These are phyloP conservation scores for Plantago coronopus DNA, from an alignment of 305 asterid genomes.

Conservation along the genomic window DNA sequence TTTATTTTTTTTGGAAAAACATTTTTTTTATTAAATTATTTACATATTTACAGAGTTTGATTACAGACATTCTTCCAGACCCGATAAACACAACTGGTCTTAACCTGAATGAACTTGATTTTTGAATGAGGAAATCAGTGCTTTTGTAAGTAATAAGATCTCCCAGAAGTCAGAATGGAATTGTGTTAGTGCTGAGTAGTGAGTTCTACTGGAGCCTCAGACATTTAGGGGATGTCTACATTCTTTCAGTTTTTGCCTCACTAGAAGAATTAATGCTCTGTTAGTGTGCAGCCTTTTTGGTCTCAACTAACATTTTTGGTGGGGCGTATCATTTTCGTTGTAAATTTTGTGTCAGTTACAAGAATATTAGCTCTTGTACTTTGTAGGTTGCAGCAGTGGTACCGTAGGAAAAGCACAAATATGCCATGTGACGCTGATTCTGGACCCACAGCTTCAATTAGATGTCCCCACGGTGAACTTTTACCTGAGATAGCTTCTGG, in stretches of 20 bases:
- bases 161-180: too few species aligned
- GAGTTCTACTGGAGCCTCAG: conserved; percentile 15
- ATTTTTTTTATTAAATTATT: too few species aligned
- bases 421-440: conserved; percentile 90
- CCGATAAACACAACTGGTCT: too few species aligned
- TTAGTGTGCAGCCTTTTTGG: neutral
- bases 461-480: conserved; percentile 88
- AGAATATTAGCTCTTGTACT: conserved; percentile 20
- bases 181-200: conserved; percentile 1
- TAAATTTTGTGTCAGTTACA: conserved; percentile 5
- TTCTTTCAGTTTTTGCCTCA: conserved; percentile 11
- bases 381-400: conserved; percentile 94
- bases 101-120: too few species aligned
- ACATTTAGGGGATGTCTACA: neutral
- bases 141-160: too few species aligned
- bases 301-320: neutral
- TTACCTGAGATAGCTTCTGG: conserved; percentile 91
- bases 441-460: conserved; percentile 90
- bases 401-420: conserved; percentile 72
- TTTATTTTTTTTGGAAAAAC: too few species aligned
- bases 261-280: neutral
- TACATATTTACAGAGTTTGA: too few species aligned
- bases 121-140: neutral
- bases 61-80: too few species aligned
- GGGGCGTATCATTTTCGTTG: neutral